Conservation (phyloP, 768 basidiomycete species). For the Aureoboletus auriporus region DNA sequence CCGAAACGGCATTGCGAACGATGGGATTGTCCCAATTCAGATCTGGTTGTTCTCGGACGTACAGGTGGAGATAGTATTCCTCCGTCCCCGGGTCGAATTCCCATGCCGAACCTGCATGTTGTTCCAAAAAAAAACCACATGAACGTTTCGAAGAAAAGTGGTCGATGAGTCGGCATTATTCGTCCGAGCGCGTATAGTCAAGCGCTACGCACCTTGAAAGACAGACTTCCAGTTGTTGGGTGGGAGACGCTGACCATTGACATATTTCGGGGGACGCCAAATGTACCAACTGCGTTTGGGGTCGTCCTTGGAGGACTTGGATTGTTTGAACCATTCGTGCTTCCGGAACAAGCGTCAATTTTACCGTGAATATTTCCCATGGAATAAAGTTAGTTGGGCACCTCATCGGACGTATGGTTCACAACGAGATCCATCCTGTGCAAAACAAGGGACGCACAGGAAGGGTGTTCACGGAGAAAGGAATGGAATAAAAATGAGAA, state of each 20-base stretch:
- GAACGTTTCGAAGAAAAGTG: slow-evolving; percentile 2
- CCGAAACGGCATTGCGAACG: slow-evolving; percentile 55
- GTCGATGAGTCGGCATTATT: neutral
- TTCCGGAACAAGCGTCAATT: slow-evolving; percentile 19
- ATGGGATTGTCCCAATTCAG: slow-evolving; percentile 73
- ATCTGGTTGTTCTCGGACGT: slow-evolving; percentile 65
- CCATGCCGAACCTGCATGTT: slow-evolving; percentile 59
- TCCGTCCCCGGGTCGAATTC: slow-evolving; percentile 58
- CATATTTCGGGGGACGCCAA: slow-evolving; percentile 61
- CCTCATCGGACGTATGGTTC: slow-evolving; percentile 70
- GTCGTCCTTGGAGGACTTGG: slow-evolving; percentile 44
- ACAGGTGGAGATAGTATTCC: slow-evolving; percentile 74
- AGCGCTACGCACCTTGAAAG: slow-evolving; percentile 50
- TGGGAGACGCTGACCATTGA: slow-evolving; percentile 49
- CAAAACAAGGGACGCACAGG: slow-evolving; percentile 4
- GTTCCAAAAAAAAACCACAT: neutral
- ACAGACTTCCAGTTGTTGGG: slow-evolving; percentile 74
- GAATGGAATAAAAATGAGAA: slow-evolving; percentile 1
- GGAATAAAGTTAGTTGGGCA: slow-evolving; percentile 15
- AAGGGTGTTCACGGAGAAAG: slow-evolving; percentile 1
- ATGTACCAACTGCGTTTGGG: slow-evolving; percentile 76
- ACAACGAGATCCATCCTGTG: slow-evolving; percentile 73
- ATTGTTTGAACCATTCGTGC: slow-evolving; percentile 71
- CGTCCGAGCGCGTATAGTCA: neutral
- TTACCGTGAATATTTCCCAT: neutral